Base-by-base conservation (phyloP, 2,329 filamentous ascomycete species). In the Pseudogymnoascus verrucosus region DNA sequence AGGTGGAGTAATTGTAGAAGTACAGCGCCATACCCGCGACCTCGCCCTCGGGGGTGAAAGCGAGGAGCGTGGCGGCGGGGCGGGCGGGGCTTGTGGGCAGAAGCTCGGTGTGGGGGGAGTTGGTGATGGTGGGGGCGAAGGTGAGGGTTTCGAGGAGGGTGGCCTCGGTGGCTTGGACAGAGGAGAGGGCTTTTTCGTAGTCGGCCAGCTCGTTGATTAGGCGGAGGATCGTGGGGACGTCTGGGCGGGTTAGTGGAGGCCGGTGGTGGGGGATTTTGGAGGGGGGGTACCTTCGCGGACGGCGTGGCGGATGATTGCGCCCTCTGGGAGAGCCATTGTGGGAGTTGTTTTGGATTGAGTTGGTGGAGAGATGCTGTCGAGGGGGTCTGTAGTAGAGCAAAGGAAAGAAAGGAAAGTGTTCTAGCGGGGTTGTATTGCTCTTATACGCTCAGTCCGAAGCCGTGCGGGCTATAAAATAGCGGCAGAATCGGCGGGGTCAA, bases 1-100 rank as follows among this genome's bases (percentile, higher is more conserved):
- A 98, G 0, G 93, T 97, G 72, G 88, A 91, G 78, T 96, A 98
- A 77, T 93, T 98, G 81, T 93, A 92, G 76, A 96, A 98, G 78
- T 92, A 97, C 42, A 97, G 77, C 1, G 92, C 92, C 84, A 97
- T 91, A 59, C 89, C 91, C 0, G 85, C 89, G 0, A 75, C 74
- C 40, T 77, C n/a, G n/a, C n/a, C n/a, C n/a, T n/a, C n/a, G n/a
- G n/a, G n/a, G n/a, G n/a, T n/a, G n/a, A n/a, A n/a, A n/a, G n/a
- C n/a, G n/a, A n/a, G n/a, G n/a, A n/a, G n/a, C n/a, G n/a, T n/a
- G n/a, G n/a, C n/a, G n/a, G n/a, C n/a, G n/a, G n/a, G n/a, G n/a
- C n/a, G n/a, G n/a, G n/a, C n/a, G n/a, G n/a, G n/a, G n/a, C n/a
- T n/a, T n/a, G 83, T 87, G 5, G 82, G 75, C 68, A 84, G 84